Conservation (phyloP, 768 basidiomycete species). For the Tylopilus plumbeoviolaceoides region DNA sequence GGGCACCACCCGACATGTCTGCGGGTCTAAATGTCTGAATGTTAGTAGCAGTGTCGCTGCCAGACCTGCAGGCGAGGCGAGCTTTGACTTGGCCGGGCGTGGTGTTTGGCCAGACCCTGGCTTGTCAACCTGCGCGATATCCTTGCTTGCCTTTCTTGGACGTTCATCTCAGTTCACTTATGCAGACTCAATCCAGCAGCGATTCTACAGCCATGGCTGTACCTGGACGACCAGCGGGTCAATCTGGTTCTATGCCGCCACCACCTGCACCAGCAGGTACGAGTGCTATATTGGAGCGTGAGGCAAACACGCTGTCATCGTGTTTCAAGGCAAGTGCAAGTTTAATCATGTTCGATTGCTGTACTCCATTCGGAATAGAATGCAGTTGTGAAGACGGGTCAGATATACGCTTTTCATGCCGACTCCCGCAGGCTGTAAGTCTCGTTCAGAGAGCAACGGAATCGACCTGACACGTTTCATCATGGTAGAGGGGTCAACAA, state of each 20-base stretch:
- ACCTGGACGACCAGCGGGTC: slow-evolving; percentile 27
- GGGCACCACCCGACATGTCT: slow-evolving; percentile 22
- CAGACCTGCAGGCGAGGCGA: background rate
- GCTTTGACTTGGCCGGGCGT: slow-evolving; percentile 2
- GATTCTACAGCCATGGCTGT: slow-evolving; percentile 6
- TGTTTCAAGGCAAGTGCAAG: slow-evolving; percentile 51
- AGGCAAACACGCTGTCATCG: slow-evolving; percentile 52
- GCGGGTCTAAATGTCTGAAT: background rate
- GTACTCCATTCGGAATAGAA: slow-evolving; percentile 35
- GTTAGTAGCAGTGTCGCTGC: background rate
- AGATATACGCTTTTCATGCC: slow-evolving; percentile 66
- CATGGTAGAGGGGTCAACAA: slow-evolving; percentile 50
- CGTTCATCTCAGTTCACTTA: slow-evolving; percentile 13
- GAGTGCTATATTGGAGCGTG: slow-evolving; percentile 53
- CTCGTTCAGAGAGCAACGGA: background rate
- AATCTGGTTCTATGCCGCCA: slow-evolving; percentile 41
- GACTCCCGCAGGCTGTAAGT: slow-evolving; percentile 63
- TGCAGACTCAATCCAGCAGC: slow-evolving; percentile 42
- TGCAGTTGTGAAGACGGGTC: slow-evolving; percentile 65
- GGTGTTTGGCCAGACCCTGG: background rate
- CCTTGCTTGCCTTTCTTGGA: slow-evolving; percentile 26
- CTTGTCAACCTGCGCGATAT: background rate
- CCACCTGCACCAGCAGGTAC: slow-evolving; percentile 46
- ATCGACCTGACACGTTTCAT: background rate
- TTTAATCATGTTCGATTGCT: background rate